A percentile compares a stretch with the other conserved stretches of the same genome.
Evolutionary conservation across 371 early-diverging fungal species (phyloP).

Genomic region (Haplosporangium sp.): DNA sequence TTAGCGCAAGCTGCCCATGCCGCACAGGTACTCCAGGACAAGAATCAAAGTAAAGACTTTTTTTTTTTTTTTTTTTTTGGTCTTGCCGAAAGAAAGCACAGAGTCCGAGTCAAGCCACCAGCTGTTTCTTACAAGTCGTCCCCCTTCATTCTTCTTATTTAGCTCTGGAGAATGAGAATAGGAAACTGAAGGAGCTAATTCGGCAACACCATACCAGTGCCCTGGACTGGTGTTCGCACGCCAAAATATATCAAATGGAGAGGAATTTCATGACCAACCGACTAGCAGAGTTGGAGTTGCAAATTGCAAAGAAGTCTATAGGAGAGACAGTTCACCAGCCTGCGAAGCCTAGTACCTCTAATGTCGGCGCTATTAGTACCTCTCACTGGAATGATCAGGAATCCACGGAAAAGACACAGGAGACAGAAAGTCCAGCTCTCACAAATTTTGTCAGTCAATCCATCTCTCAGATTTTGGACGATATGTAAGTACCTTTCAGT

Average conservation of each 20-base stretch:
- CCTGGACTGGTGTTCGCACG: slow-evolving; percentile 29
- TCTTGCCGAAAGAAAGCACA: background rate
- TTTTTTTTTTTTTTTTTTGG: slow-evolving; percentile 1
- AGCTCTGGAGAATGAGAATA: slow-evolving; percentile 32
- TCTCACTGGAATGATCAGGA: background rate
- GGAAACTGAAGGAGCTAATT: slow-evolving; percentile 3
- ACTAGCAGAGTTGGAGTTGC: slow-evolving; percentile 32
- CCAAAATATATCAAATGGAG: slow-evolving; percentile 38
- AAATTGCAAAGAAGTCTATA: slow-evolving; percentile 6
- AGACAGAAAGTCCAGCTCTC: background rate
- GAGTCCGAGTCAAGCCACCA: too few relatives aligned
- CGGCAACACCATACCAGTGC: slow-evolving; percentile 19
- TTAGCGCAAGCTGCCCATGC: slow-evolving; percentile 20
- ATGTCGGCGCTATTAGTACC: background rate
- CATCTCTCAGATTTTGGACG: slow-evolving; percentile 30
- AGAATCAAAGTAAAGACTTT: background rate
- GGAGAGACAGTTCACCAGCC: background rate
- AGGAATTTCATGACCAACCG: slow-evolving; percentile 29
- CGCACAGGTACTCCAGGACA: slow-evolving; percentile 17
- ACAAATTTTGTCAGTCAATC: slow-evolving; percentile 30
- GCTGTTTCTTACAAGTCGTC: background rate
- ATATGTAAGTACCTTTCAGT: slow-evolving; percentile 19
- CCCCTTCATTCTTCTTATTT: background rate
- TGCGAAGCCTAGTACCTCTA: too few relatives aligned
- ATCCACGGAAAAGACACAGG: background rate